phyloP scores from a whole-genome alignment of 2,329 filamentous ascomycete species.

The Trichophyton simii region DNA sequence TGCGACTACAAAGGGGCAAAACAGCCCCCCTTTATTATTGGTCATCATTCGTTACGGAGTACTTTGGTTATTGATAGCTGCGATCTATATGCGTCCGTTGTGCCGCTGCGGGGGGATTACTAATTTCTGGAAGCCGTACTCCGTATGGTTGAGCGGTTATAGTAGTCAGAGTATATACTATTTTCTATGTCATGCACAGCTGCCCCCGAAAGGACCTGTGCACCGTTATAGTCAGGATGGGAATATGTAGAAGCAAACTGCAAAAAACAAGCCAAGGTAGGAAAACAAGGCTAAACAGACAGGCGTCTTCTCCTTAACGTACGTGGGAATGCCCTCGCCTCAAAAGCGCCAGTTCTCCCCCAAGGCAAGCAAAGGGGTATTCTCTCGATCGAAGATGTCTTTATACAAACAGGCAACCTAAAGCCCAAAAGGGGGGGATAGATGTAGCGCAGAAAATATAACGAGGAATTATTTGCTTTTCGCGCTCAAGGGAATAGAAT shows the following conservation, averaged over 20 bases:
- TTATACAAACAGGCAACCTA: constrained; percentile 1
- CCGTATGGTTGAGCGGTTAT: background rate
- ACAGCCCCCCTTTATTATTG: background rate
- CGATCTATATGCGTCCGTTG: no score
- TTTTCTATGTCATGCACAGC: background rate
- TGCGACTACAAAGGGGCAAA: background rate
- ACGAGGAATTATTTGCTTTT: constrained; percentile 5
- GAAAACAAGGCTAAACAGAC: background rate
- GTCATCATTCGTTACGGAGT: background rate
- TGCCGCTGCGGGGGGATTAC: no score
- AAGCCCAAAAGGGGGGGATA: background rate
- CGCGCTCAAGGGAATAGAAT: background rate
- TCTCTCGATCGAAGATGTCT: background rate
- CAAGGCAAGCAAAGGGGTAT: background rate
- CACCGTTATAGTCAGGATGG: background rate
- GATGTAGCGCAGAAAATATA: constrained; percentile 1
- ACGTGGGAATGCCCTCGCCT: background rate
- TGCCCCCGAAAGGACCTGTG: background rate
- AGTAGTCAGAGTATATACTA: background rate
- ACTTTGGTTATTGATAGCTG: background rate
- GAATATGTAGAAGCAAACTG: background rate
- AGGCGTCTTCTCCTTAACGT: background rate
- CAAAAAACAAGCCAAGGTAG: background rate
- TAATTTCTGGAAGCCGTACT: no score
- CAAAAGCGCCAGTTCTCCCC: background rate